Evolutionary conservation across 352 stramenopile species (phyloP).

Genomic region (Paralagenidium karlingii): DNA sequence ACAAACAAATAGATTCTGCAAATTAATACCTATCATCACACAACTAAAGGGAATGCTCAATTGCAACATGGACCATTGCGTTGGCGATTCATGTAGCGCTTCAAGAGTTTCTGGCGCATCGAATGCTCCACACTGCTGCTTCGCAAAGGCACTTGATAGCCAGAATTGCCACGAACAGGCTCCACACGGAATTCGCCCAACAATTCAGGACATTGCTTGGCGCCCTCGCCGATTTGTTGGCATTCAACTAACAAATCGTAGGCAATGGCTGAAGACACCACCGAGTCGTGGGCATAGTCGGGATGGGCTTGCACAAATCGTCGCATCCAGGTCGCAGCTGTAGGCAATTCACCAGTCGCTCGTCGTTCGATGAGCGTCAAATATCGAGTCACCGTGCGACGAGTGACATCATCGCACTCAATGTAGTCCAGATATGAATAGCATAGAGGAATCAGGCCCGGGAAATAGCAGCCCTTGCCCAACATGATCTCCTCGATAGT

Average conservation of each 20-base stretch:
- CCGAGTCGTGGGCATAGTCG: constrained; percentile 93
- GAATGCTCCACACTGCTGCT: constrained; percentile 64
- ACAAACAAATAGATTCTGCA: neutral
- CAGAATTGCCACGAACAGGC: constrained; percentile 79
- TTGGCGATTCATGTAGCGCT: constrained; percentile 11
- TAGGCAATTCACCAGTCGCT: constrained; percentile 92
- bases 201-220: constrained; percentile 85
- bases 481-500: constrained; percentile 96
- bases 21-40: constrained; percentile 2
- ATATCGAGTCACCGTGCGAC: constrained; percentile 55
- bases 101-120: constrained; percentile 55
- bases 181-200: constrained; percentile 90
- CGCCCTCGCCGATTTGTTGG: constrained; percentile 92
- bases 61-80: no score
- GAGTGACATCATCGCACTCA: constrained; percentile 89
- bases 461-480: constrained; percentile 94
- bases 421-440: constrained; percentile 97
- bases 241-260: constrained; percentile 94
- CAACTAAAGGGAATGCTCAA: neutral
- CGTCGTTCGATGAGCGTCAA: constrained; percentile 90
- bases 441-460: constrained; percentile 93
- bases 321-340: constrained; percentile 94
- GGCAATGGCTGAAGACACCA: constrained; percentile 64
- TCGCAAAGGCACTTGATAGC: constrained; percentile 90
- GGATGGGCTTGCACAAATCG: constrained; percentile 91